Evolutionary conservation across 768 basidiomycete species (phyloP).

Genomic region (Cantharellus anzutake): DNA sequence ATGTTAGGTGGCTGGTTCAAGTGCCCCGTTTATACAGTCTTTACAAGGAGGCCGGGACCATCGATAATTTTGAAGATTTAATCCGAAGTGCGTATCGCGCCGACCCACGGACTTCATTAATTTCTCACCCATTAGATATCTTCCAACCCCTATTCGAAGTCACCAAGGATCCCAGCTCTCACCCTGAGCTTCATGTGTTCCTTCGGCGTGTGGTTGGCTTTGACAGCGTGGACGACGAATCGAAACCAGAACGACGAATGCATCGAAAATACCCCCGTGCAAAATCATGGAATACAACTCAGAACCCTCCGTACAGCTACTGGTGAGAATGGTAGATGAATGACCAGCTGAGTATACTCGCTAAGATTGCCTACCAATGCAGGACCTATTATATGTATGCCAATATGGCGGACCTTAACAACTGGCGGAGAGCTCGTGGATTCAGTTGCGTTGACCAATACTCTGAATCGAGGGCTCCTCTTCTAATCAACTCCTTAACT

Average conservation of each 20-base stretch:
- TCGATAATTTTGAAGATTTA: conserved; percentile 80
- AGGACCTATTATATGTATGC: conserved; percentile 98
- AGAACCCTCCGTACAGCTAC: conserved; percentile 90
- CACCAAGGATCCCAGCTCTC: conserved; percentile 70
- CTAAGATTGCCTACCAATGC: background rate
- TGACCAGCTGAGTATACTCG: too few species aligned
- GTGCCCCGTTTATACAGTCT: conserved; percentile 88
- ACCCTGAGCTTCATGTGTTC: conserved; percentile 91
- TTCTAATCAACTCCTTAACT: background rate
- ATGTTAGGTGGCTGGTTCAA: conserved; percentile 96
- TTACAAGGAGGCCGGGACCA: conserved; percentile 73
- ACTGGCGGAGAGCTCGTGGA: conserved; percentile 71
- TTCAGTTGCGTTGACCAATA: conserved; percentile 42
- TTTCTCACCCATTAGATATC: conserved; percentile 36
- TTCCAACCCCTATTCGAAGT: conserved; percentile 92
- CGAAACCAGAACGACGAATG: conserved; percentile 76
- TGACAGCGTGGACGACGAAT: conserved; percentile 98
- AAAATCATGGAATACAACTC: conserved; percentile 66
- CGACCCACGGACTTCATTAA: background rate
- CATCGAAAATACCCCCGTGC: conserved; percentile 92
- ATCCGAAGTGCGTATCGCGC: conserved; percentile 47
- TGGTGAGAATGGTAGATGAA: conserved; percentile 34
- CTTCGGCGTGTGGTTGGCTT: conserved; percentile 91
- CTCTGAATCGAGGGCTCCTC: background rate
- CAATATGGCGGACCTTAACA: conserved; percentile 87